Conservation (phyloP, 768 basidiomycete species). For the Lentinula guzmanii region DNA sequence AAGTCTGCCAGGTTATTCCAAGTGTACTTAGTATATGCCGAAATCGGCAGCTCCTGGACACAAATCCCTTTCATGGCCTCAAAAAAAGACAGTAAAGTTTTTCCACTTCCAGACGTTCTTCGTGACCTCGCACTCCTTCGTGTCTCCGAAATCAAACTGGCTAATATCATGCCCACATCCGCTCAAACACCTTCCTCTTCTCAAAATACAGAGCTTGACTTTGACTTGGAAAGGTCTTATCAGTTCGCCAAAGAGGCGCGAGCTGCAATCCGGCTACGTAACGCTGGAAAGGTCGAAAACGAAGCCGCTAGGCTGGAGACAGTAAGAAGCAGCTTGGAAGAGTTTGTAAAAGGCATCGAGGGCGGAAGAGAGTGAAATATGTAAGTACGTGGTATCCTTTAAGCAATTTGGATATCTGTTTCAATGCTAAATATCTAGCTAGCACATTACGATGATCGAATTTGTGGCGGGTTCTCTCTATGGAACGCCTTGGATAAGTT, state of each 20-base stretch:
- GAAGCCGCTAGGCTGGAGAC: conserved; percentile 52
- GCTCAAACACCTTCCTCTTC: conserved; percentile 1
- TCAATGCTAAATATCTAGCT: too few species aligned
- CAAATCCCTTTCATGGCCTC: neutral
- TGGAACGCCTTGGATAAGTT: too few species aligned
- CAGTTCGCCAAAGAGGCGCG: conserved; percentile 56
- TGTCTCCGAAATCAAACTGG: conserved; percentile 40
- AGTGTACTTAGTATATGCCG: neutral
- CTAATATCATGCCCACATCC: conserved; percentile 22
- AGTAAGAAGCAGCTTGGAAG: conserved; percentile 49
- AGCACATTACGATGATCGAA: too few species aligned
- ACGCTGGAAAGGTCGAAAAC: conserved; percentile 44
- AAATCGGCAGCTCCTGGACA: too few species aligned
- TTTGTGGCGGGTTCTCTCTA: too few species aligned
- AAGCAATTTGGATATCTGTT: too few species aligned
- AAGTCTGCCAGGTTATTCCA: neutral
- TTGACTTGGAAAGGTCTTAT: conserved; percentile 40
- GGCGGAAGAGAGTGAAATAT: neutral
- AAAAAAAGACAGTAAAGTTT: conserved; percentile 34
- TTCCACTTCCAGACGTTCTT: conserved; percentile 54
- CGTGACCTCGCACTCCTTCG: conserved; percentile 70
- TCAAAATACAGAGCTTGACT: neutral
- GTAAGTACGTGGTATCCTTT: neutral
- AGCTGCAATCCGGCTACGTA: conserved; percentile 46
- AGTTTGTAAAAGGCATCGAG: conserved; percentile 34